Percentiles rank a stretch among this genome's conserved stretches.
Conservation (phyloP, 2,329 filamentous ascomycete species). For the Fusarium sp. region DNA sequence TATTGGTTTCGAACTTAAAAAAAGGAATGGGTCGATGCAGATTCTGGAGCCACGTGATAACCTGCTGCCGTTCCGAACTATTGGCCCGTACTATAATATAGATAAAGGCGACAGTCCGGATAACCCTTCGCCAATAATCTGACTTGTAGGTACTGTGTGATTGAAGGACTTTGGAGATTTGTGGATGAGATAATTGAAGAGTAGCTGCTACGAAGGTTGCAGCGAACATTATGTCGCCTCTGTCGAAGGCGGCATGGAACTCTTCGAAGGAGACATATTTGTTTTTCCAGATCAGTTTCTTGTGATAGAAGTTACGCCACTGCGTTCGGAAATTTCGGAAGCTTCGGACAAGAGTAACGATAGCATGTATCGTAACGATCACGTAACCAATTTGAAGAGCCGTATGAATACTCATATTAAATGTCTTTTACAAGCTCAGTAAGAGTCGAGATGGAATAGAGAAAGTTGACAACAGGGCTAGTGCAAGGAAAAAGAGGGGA, state of each 20-base stretch:
- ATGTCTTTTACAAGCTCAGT: no score
- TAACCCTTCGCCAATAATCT: not conserved
- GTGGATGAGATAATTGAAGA: not conserved
- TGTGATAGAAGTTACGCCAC: not conserved
- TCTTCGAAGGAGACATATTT: not conserved
- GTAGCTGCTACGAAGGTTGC: not conserved
- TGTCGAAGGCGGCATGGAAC: not conserved
- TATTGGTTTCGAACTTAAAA: not conserved
- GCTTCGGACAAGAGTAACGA: not conserved
- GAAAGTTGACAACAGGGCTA: no score
- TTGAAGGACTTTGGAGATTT: not conserved
- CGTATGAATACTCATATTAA: not conserved
- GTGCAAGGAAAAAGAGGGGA: no score
- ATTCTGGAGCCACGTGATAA: not conserved
- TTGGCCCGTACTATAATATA: not conserved
- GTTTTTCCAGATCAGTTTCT: not conserved
- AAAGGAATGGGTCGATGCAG: rapidly evolving
- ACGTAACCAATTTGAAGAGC: not conserved
- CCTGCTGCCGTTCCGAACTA: not conserved
- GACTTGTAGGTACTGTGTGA: not conserved
- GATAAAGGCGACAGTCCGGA: not conserved
- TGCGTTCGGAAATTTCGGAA: not conserved
- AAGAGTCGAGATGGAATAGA: no score
- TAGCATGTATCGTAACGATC: not conserved
- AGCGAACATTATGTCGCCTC: not conserved